Evolutionary conservation across 345 rosid genomes (phyloP), one percentile per base, ranked within the genome.

Genomic region (Anastatica hierochuntica): DNA sequence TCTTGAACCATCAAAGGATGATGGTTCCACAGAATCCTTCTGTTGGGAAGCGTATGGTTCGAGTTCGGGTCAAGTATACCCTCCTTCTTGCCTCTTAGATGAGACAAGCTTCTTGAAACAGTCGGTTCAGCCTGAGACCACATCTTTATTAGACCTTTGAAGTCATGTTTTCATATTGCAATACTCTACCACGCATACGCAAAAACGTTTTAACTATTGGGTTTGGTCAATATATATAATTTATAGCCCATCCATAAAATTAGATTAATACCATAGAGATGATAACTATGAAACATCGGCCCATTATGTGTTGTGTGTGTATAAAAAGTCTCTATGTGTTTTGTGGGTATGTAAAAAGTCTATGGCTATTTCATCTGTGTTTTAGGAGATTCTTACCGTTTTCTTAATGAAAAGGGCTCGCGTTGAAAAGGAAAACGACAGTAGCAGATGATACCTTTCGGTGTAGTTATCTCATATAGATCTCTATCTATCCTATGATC

Each of bases 1-100:
- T 39, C 82, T 90, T 6, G 55, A 51, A 11, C 69, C 82, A n/a
- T 58, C 77, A 9, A 24, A 55, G 24, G 21, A 34, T 4, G 75
- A 76, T 20, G 80, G 66, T 8, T 19, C 19, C 15, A 55, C 78
- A 9, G 58, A 53, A 53, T 81, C 95, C 7, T 79, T 78, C 49
- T 84, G 98, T 50, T 87, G 95, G 95, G 67, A 82, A 64, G 94
- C 96, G 40, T 64, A 74, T 30, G 96, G 96, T 53, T 65, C 76
- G n/a, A 75, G 74, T 54, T 46, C 16, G 0, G 96, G 81, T 69
- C 57, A 58, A 43, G 76, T 84, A 23, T 34, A 56, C 14, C 96
- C 98, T 15, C 69, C 70, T 65, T 51, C 89, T 56, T 87, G 98
- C 65, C 72, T 79, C 34, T 57, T 76, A 10, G 35, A 51, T 12